Evolutionary conservation across 106 monocot species (phyloP).

Genomic region (Triglochin maritima): DNA sequence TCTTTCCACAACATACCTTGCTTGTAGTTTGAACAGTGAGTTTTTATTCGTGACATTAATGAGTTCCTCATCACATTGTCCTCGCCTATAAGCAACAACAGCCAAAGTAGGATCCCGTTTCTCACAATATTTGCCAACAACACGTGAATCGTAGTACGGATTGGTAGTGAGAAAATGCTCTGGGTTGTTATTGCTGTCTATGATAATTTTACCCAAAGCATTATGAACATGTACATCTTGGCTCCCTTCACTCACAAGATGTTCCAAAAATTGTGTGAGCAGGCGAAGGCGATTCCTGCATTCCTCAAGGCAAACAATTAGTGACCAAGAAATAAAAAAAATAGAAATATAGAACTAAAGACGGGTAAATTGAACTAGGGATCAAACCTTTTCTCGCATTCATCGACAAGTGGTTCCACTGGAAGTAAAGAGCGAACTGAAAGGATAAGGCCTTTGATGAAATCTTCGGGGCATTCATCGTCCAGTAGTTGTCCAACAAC

Average conservation of each 20-base stretch:
- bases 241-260: slow-evolving; percentile 96
- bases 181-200: slow-evolving; percentile 96
- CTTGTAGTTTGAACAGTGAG: slow-evolving; percentile 89
- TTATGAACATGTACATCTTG: slow-evolving; percentile 99
- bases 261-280: slow-evolving; percentile 92
- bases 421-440: slow-evolving; percentile 96
- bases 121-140: slow-evolving; percentile 98
- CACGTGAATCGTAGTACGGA: slow-evolving; percentile 96
- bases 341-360: not conserved
- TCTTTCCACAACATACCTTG: slow-evolving; percentile 98
- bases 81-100: slow-evolving; percentile 92
- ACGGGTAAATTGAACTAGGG: not conserved
- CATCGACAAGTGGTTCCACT: slow-evolving; percentile 94
- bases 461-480: slow-evolving; percentile 98
- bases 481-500: slow-evolving; percentile 96
- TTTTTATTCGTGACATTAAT: slow-evolving; percentile 95
- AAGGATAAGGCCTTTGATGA: slow-evolving; percentile 96
- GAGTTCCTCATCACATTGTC: slow-evolving; percentile 92
- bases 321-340: not conserved
- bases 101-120: slow-evolving; percentile 94
- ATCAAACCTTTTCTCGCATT: slow-evolving; percentile 91
- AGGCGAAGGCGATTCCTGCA: slow-evolving; percentile 77
- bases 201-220: slow-evolving; percentile 94
- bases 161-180: slow-evolving; percentile 98
- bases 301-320: slow-evolving; percentile 1